A percentile compares a stretch with the other conserved stretches of the same genome.
Conservation (phyloP, 441 rosid genomes). For the Omphalea diandra region DNA sequence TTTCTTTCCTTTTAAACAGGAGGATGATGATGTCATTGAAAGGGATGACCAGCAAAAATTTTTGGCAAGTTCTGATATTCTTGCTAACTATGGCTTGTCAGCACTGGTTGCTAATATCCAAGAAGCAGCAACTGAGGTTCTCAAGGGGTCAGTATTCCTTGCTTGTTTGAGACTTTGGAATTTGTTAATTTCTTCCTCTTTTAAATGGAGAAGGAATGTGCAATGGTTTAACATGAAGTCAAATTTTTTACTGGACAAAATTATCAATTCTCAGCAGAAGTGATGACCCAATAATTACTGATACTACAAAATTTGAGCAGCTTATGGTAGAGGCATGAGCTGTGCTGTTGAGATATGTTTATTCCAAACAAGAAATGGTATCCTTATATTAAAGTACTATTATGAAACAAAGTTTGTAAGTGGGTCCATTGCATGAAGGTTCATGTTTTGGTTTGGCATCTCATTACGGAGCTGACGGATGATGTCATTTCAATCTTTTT, state of each 20-base stretch:
- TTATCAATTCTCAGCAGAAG: slow-evolving; percentile 1
- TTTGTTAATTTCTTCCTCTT: not conserved
- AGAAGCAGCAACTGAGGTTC: slow-evolving; percentile 58
- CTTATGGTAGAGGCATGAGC: slow-evolving; percentile 76
- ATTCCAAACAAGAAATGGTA: not conserved
- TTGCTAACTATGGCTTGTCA: slow-evolving; percentile 60
- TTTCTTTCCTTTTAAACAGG: slow-evolving; percentile 41
- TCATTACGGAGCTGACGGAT: not conserved
- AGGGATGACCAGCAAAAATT: slow-evolving; percentile 72
- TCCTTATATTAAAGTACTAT: not conserved
- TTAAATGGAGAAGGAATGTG: not conserved
- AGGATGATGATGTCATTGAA: slow-evolving; percentile 62
- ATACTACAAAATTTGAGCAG: slow-evolving; percentile 59
- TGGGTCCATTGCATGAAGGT: slow-evolving; percentile 2
- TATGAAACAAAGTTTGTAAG: not conserved
- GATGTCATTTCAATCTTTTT: not conserved
- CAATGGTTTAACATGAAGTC: not conserved
- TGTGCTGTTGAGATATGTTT: slow-evolving; percentile 65
- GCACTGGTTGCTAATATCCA: slow-evolving; percentile 58
- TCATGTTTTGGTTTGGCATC: not conserved
- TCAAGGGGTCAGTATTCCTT: slow-evolving; percentile 56
- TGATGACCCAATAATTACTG: slow-evolving; percentile 28
- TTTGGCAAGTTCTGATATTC: slow-evolving; percentile 79
- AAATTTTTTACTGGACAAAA: not conserved
- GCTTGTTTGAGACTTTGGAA: slow-evolving; percentile 4